phyloP scores from a whole-genome alignment of 345 rosid species.

The Hypericum androsaemum region DNA sequence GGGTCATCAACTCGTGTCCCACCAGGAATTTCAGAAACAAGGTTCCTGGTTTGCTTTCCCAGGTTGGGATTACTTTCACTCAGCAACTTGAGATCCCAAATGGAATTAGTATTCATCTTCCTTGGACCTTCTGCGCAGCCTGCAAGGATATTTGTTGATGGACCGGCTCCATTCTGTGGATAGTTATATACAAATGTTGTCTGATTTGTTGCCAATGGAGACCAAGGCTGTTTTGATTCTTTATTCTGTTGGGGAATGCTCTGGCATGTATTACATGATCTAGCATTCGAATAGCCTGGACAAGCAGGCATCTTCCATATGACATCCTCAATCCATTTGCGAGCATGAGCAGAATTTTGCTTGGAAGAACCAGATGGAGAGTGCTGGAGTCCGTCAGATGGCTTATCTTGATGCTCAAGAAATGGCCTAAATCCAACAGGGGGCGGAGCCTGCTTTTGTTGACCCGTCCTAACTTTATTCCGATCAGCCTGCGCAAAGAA shows the following conservation, averaged over 20 bases:
- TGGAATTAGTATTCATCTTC: slow-evolving; percentile 23
- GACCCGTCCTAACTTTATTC: slow-evolving; percentile 19
- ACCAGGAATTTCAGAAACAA: slow-evolving; percentile 28
- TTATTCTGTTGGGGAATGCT: slow-evolving; percentile 33
- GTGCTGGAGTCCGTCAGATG: slow-evolving; percentile 28
- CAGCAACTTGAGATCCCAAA: slow-evolving; percentile 23
- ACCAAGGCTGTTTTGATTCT: slow-evolving; percentile 39
- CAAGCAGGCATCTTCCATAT: slow-evolving; percentile 30
- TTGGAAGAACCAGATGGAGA: slow-evolving; percentile 29
- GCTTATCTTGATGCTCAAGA: slow-evolving; percentile 37
- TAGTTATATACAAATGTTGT: slow-evolving; percentile 29
- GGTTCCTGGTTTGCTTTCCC: slow-evolving; percentile 40
- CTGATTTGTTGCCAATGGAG: slow-evolving; percentile 39
- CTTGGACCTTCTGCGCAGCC: slow-evolving; percentile 21
- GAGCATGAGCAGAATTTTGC: slow-evolving; percentile 27
- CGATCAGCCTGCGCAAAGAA: slow-evolving; percentile 31
- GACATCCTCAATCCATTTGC: slow-evolving; percentile 39
- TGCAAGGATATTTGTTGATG: slow-evolving; percentile 26
- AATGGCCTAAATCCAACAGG: slow-evolving; percentile 29
- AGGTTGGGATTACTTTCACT: slow-evolving; percentile 28
- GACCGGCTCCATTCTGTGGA: slow-evolving; percentile 26
- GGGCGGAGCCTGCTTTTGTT: slow-evolving; percentile 28
- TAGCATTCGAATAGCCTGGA: slow-evolving; percentile 21
- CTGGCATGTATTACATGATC: slow-evolving; percentile 38
- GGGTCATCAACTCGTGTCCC: slow-evolving; percentile 31